Base-by-base conservation (phyloP, 1,284 basidiomycete genomes). In the Hymenochaete sp. region DNA sequence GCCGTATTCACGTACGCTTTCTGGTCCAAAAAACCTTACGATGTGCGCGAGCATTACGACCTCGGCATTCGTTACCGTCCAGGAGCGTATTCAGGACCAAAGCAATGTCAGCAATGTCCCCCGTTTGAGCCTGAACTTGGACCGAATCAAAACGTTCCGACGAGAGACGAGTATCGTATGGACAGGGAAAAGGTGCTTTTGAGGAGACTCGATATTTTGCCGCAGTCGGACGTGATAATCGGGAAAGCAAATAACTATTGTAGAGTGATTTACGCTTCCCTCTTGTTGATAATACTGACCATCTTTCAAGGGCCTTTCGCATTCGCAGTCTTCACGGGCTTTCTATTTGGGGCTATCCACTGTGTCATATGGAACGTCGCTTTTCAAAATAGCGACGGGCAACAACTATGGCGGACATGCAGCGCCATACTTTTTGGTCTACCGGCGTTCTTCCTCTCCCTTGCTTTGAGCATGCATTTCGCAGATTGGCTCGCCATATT, bases 291-390 rank as follows among this genome's bases (percentile, higher is more conserved):
- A 10, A 31, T 10, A 10, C 14, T 9, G 14, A 31, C 14, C 9
- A 10, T 9, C n/a, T n/a, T 31, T 10, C 10, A 9, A 31, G 9
- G 14, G 10, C 18, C 10, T 9, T 10, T 16, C 18, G 13, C 9
- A 9, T 13, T 19, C 10, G 13, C 16, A 19, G 18, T 13, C 9
- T 38, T 13, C 18, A 38, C 18, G 36, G 36, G 36, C 18, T 10
- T 16, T n/a, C n/a, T n/a, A n/a, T 31, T 37, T 37, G 35, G 35
- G 8, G 35, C 18, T 11, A 37, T 37, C 35, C 35, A 37, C 18
- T 37, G 35, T 16, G 9, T 37, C 18, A 8, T 11, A 8, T 37
- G 35, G 35, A 37, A 37, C 18, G 18, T 16, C 10, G 18, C 9
- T 8, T 37, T 37, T 19, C 8, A 8, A 8, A 37, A 37, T 37